A percentile compares a stretch with the other conserved stretches of the same genome.
phyloP scores from a whole-genome alignment of 2,329 filamentous ascomycete genomes.

The Hypoxylon sp. region DNA sequence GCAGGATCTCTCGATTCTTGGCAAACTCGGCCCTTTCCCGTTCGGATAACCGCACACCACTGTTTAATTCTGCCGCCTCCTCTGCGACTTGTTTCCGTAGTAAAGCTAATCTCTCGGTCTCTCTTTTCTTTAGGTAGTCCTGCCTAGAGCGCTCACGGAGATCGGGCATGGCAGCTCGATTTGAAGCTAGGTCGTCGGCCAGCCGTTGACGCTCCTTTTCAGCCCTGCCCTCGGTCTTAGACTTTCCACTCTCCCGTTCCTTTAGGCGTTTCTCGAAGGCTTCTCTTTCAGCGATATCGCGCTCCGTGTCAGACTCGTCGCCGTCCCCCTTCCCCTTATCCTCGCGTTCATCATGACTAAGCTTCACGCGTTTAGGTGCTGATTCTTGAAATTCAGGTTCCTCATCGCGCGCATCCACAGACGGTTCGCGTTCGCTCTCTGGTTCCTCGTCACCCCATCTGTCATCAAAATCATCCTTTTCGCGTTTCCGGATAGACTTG shows the following conservation, averaged over 20 bases:
- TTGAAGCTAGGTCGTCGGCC: conserved; percentile 72
- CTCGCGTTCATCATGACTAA: conserved; percentile 62
- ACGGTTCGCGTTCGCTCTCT: conserved; percentile 53
- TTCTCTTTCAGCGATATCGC: conserved; percentile 77
- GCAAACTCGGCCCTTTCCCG: conserved; percentile 88
- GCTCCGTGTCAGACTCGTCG: conserved; percentile 68
- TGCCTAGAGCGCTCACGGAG: conserved; percentile 85
- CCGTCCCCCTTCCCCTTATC: conserved; percentile 49
- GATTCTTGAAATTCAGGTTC: conserved; percentile 72
- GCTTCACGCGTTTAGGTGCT: conserved; percentile 73
- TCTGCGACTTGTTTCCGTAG: conserved; percentile 89
- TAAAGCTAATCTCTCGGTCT: conserved; percentile 84
- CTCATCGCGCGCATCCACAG: conserved; percentile 58
- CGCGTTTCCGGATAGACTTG: conserved; percentile 54
- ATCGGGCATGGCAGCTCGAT: conserved; percentile 78
- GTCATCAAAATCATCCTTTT: conserved; percentile 70
- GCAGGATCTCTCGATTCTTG: conserved; percentile 82
- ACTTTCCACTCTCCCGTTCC: conserved; percentile 73
- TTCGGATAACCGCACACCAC: conserved; percentile 76
- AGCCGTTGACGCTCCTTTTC: conserved; percentile 68
- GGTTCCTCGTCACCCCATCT: conserved; percentile 83
- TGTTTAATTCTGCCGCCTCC: conserved; percentile 81
- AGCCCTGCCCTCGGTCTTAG: conserved; percentile 67
- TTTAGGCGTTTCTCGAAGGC: conserved; percentile 80
- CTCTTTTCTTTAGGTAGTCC: conserved; percentile 92